phyloP scores from a whole-genome alignment of 768 basidiomycete genomes.

The Lactarius deliciosus region DNA sequence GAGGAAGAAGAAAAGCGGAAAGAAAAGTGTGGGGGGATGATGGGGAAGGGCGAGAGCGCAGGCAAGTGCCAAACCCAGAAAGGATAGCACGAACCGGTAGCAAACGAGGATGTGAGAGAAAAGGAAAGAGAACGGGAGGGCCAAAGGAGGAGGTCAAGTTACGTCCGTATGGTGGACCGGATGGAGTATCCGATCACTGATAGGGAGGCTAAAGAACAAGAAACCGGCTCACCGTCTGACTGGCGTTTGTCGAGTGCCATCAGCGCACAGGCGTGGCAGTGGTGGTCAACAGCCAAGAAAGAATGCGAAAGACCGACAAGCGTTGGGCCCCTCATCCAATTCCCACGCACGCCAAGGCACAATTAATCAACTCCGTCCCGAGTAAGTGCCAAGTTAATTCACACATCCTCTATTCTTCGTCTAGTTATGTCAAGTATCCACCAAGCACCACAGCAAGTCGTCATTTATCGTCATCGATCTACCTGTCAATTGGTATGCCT shows the following conservation, averaged over 20 bases:
- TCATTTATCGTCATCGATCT: background rate
- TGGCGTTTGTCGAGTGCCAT: constrained; percentile 11
- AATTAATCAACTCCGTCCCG: background rate
- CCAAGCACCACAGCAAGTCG: background rate
- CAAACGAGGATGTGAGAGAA: background rate
- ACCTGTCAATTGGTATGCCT: background rate
- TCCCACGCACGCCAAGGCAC: background rate
- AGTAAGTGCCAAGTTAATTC: too few relatives aligned
- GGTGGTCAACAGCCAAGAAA: background rate
- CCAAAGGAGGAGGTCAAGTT: background rate
- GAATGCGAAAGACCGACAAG: too few relatives aligned
- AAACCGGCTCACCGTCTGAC: background rate
- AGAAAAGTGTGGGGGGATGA: background rate
- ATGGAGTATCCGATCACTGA: background rate
- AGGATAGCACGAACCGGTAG: background rate
- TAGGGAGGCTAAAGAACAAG: background rate
- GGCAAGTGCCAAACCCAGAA: background rate
- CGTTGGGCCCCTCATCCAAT: background rate
- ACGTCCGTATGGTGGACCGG: background rate
- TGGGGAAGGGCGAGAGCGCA: constrained; percentile 3
- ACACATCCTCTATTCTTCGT: background rate
- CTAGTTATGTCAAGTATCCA: background rate
- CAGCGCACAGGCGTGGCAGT: background rate
- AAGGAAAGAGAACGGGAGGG: background rate
- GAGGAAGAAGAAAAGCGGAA: background rate